A percentile compares a stretch with the other conserved stretches of the same genome.
These are phyloP conservation scores for Apiospora aurea DNA, from an alignment of 2,329 filamentous ascomycete species.

Conservation along the genomic window DNA sequence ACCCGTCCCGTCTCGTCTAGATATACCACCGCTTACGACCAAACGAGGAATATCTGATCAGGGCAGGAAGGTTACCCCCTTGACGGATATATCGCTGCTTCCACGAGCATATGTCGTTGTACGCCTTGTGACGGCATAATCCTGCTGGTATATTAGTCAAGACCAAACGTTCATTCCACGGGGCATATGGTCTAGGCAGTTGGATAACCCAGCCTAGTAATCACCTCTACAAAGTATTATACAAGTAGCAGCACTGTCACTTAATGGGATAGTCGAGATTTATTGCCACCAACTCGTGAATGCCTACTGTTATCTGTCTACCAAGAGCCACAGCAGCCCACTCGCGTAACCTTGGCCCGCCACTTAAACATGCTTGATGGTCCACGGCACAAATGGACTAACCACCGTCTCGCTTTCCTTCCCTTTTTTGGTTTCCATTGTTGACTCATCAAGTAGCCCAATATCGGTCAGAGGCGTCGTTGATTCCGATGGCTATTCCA, in stretches of 20 bases:
- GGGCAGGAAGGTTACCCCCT: too few species aligned
- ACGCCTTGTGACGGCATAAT: neutral
- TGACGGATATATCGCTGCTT: too few species aligned
- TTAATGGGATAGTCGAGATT: neutral
- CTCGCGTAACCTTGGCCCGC: constrained; percentile 1
- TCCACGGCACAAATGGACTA: neutral
- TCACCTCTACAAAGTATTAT: neutral
- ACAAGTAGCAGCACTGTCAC: neutral
- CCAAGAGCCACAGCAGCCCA: constrained; percentile 8
- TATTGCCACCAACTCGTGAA: constrained; percentile 13
- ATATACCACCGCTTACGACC: too few species aligned
- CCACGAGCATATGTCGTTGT: too few species aligned
- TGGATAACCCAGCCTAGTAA: neutral
- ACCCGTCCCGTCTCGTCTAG: too few species aligned
- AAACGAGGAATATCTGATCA: too few species aligned
- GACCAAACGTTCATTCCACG: neutral
- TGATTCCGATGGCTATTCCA: neutral
- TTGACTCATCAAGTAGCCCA: neutral
- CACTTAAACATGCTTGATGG: neutral
- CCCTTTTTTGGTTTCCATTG: constrained; percentile 2
- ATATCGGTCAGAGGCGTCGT: constrained; percentile 16
- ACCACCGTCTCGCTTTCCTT: neutral
- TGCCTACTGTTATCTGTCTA: constrained; percentile 7
- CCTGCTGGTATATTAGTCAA: neutral
- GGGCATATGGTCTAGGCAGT: neutral